Percentiles rank a stretch among this genome's conserved stretches.
Evolutionary conservation across 805 yeast genomes (phyloP).

Genomic region (Candida khao-thaluensis): DNA sequence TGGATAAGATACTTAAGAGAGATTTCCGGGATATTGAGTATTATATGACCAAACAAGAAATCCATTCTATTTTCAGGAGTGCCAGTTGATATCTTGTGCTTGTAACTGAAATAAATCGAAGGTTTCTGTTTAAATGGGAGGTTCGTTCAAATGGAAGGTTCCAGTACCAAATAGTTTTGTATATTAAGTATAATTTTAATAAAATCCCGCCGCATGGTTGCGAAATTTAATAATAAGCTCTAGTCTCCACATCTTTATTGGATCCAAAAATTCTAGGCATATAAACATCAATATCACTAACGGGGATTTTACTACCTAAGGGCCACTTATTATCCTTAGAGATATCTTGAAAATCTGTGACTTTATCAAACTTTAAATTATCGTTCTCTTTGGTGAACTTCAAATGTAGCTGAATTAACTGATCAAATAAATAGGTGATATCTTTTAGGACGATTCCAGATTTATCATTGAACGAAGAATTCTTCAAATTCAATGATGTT

Average conservation of each 20-base stretch:
- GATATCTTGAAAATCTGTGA: conserved; percentile 35
- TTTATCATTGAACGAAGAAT: conserved; percentile 32
- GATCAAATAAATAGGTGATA: conserved; percentile 39
- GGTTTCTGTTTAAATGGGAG: no score
- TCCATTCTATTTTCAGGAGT: conserved; percentile 51
- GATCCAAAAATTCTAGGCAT: conserved; percentile 17
- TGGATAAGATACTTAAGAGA: conserved; percentile 51
- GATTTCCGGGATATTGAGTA: conserved; percentile 56
- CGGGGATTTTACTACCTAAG: conserved; percentile 37
- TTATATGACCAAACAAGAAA: conserved; percentile 53
- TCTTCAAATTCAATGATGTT: conserved; percentile 34
- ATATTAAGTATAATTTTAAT: no score
- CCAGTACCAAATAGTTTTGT: no score
- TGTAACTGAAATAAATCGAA: no score
- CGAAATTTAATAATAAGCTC: conserved; percentile 6
- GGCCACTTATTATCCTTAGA: conserved; percentile 45
- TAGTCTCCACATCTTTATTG: no score
- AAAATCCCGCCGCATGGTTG: neutral
- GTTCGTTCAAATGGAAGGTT: no score
- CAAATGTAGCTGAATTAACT: conserved; percentile 36
- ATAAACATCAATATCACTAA: conserved; percentile 24
- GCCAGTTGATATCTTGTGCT: no score
- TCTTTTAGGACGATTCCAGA: conserved; percentile 38
- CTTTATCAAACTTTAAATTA: conserved; percentile 35
- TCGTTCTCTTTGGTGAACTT: conserved; percentile 46